phyloP scores from a whole-genome alignment of 495 filamentous ascomycete genomes.

The Acidomyces sp. region DNA sequence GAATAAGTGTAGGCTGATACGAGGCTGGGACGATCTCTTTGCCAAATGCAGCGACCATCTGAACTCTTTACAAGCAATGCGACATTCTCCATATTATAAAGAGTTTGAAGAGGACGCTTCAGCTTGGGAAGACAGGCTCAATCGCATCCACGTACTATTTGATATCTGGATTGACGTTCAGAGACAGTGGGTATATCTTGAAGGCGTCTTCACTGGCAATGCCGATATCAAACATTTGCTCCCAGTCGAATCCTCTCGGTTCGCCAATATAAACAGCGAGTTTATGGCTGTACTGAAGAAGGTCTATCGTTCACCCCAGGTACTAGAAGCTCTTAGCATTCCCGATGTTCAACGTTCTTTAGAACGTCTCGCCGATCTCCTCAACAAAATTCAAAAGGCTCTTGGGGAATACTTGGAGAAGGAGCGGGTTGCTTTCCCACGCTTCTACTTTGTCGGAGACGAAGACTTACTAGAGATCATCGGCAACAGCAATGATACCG shows the following conservation, averaged over 20 bases:
- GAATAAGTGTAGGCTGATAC: conserved; percentile 91
- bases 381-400: conserved; percentile 99
- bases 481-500: conserved; percentile 92
- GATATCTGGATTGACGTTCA: conserved; percentile 99
- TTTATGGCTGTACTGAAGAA: conserved; percentile 98
- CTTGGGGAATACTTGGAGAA: conserved; percentile 97
- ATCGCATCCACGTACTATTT: conserved; percentile 91
- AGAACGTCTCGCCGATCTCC: conserved; percentile 81
- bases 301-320: conserved; percentile 84
- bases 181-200: conserved; percentile 96
- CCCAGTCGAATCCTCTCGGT: conserved; percentile 86
- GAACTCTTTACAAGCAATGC: conserved; percentile 95
- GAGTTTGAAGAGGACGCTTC: conserved; percentile 97
- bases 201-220: conserved; percentile 96
- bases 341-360: conserved; percentile 89
- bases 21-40: conserved; percentile 96
- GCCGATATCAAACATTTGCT: conserved; percentile 97
- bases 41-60: conserved; percentile 96
- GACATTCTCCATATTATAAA: conserved; percentile 96
- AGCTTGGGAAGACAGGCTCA: conserved; percentile 94
- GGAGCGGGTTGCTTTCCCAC: conserved; percentile 88
- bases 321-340: conserved; percentile 90
- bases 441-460: conserved; percentile 98
- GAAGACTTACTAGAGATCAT: conserved; percentile 99
- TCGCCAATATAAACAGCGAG: conserved; percentile 97